phyloP scores from a whole-genome alignment of 1,284 basidiomycete genomes.

The Cerioporus squamosus region DNA sequence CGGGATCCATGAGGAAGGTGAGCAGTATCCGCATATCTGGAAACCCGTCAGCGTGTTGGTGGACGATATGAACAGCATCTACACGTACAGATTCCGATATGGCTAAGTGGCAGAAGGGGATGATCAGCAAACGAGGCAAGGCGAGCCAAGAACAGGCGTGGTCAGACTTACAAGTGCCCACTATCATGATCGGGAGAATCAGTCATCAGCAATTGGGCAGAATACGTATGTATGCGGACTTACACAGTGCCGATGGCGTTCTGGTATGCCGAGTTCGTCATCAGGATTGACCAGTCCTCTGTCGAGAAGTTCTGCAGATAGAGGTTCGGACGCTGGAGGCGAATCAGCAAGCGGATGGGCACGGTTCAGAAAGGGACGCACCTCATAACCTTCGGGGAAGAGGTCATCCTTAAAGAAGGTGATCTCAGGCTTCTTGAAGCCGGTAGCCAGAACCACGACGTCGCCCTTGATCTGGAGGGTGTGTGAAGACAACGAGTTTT shows the following conservation, averaged over 20 bases:
- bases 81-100: slow-evolving; percentile 54
- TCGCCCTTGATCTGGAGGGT: slow-evolving; percentile 47
- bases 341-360: not conserved
- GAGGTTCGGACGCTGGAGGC: slow-evolving; percentile 51
- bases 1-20: slow-evolving; percentile 58
- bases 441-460: slow-evolving; percentile 65
- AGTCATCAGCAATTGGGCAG: not conserved
- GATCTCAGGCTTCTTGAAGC: slow-evolving; percentile 59
- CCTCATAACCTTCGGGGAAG: slow-evolving; percentile 62
- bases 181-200: not conserved
- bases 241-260: slow-evolving; percentile 49
- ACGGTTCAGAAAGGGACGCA: slow-evolving; percentile 18
- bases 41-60: not conserved
- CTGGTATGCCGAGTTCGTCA: slow-evolving; percentile 62
- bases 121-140: slow-evolving; percentile 4
- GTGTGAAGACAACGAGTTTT: not conserved
- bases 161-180: slow-evolving; percentile 43
- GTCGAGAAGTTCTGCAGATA: slow-evolving; percentile 70
- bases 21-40: slow-evolving; percentile 61
- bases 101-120: slow-evolving; percentile 35
- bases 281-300: slow-evolving; percentile 59
- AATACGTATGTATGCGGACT: not conserved
- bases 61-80: slow-evolving; percentile 13
- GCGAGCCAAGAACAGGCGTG: not conserved
- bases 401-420: slow-evolving; percentile 61